Evolutionary conservation across 768 basidiomycete genomes (phyloP), one percentile per base, ranked within the genome.

Genomic region (Boletus tomentosulus): DNA sequence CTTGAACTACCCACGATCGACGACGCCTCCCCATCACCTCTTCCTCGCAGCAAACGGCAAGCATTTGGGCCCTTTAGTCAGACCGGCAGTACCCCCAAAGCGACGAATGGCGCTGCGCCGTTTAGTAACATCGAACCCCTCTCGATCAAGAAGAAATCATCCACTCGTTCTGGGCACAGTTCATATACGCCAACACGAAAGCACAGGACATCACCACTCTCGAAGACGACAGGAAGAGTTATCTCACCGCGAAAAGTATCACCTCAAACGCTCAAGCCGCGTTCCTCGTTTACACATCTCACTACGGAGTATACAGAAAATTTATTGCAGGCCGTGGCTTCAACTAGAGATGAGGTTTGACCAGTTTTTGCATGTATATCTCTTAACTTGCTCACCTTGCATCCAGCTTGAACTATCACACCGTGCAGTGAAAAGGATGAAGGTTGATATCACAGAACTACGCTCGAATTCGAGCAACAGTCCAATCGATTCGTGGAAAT

Each of bases 91-190:
- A 83, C 79, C 0, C 83, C 86, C 9, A 83, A 77, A 60, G 64
- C 64, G 55, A 57, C 64, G 33, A 67, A 62, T 37, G 62, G 67
- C 46, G 52, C 63, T 25, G 59, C 76, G 25, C 69, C 76, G 31
- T 53, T 69, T 51, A 75, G 72, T 34, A 73, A 71, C 25, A 77
- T 92, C 22, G 89, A 89, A 62, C 90, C 90, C 7, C 73, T 93
- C 55, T 87, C 85, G 2, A 92, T 93, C 68, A 90, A 86, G 76
- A 92, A 93, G 76, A 91, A 89, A 68, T 75, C 79, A 6, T 88
- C 88, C 7, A 74, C 83, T 27, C 80, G 83, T 34, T 73, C 70
- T 44, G 67, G 72, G 24, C 71, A 76, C 6, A 71, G 68, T 45
- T 54, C 70, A 27, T 61, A 74, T 37, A 75, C 74, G 37, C 74